These are phyloP conservation scores for Pyricularia grisea DNA, from an alignment of 2,329 filamentous ascomycete genomes.

Conservation along the genomic window DNA sequence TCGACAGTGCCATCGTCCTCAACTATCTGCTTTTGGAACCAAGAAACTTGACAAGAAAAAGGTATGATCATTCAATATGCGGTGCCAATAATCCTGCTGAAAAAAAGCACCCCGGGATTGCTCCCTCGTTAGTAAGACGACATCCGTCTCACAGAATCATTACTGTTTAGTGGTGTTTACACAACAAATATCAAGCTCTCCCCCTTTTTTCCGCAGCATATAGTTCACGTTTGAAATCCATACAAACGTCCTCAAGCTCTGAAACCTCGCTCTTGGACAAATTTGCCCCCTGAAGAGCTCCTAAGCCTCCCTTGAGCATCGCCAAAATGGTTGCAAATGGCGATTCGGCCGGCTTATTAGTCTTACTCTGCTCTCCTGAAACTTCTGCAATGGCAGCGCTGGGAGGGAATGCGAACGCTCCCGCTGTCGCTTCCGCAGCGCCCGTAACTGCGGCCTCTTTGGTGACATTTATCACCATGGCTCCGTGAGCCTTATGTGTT, in stretches of 20 bases:
- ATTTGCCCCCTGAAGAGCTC: conserved; percentile 46
- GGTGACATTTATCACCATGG: neutral
- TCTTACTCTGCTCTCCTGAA: conserved; percentile 3
- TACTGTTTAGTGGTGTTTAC: neutral
- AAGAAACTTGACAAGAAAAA: neutral
- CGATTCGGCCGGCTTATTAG: conserved; percentile 19
- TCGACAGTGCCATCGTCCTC: neutral
- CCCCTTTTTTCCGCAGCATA: conserved; percentile 60
- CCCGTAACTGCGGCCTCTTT: conserved; percentile 2
- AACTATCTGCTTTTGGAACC: neutral
- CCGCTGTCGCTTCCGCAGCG: conserved; percentile 7
- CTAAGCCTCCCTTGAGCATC: conserved; percentile 45
- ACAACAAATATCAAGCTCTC: conserved; percentile 16
- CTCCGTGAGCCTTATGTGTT: neutral
- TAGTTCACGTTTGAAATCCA: conserved; percentile 67
- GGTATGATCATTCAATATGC: neutral
- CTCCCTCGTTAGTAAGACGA: neutral
- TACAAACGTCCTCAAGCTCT: conserved; percentile 67
- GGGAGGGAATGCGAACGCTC: neutral
- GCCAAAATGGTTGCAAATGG: conserved; percentile 39
- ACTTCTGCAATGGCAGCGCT: neutral
- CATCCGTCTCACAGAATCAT: neutral
- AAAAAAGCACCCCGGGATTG: too few relatives aligned
- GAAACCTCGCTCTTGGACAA: conserved; percentile 58
- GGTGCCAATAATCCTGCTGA: neutral